Evolutionary conservation across 2,329 filamentous ascomycete species (phyloP).

Genomic region (Knufia fluminis): DNA sequence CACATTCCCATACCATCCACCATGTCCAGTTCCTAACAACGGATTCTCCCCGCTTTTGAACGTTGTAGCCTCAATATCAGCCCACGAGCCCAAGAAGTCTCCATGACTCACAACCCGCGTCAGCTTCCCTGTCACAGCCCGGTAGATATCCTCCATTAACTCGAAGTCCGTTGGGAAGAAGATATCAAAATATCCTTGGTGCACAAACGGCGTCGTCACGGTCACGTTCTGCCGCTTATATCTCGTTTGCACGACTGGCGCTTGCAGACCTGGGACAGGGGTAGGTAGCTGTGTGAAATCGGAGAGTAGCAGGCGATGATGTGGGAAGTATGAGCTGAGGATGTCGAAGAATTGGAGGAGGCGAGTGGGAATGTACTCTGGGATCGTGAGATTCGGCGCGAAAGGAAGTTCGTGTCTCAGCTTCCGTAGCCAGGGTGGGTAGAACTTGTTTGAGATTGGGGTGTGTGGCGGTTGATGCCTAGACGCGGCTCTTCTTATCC

Average conservation of each 20-base stretch:
- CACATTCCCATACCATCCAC: constrained; percentile 93
- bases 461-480: constrained; percentile 32
- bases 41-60: constrained; percentile 90
- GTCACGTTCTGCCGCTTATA: constrained; percentile 81
- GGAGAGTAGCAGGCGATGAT: constrained; percentile 76
- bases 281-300: constrained; percentile 86
- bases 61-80: constrained; percentile 69
- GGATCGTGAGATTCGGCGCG: constrained; percentile 63
- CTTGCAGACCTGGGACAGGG: constrained; percentile 73
- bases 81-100: constrained; percentile 84
- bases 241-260: constrained; percentile 90
- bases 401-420: constrained; percentile 60
- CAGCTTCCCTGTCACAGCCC: constrained; percentile 83
- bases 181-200: constrained; percentile 98
- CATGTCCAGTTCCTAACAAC: constrained; percentile 33
- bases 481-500: constrained; percentile 68
- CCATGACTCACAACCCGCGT: constrained; percentile 79
- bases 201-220: constrained; percentile 82
- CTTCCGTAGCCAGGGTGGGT: constrained; percentile 47
- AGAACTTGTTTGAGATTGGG: constrained; percentile 36
- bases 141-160: constrained; percentile 84
- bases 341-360: constrained; percentile 97
- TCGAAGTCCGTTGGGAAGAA: constrained; percentile 94
- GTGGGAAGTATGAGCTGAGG: constrained; percentile 77
- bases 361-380: constrained; percentile 89